These are phyloP conservation scores for Rosa persica DNA, from an alignment of 306 rosid species.

Conservation along the genomic window DNA sequence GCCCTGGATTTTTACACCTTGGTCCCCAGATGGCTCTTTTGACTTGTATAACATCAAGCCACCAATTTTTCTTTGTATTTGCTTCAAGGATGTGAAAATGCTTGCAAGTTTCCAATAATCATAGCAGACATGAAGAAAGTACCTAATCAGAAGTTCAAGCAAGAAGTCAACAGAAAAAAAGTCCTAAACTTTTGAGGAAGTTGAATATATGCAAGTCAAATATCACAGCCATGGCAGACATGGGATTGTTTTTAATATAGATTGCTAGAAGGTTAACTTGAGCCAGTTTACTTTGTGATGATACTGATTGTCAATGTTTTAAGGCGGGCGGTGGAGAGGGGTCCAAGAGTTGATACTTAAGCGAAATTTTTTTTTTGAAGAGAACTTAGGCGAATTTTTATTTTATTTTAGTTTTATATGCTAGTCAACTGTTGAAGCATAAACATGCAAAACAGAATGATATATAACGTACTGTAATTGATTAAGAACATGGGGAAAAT, in stretches of 20 bases:
- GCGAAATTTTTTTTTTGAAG: too few relatives aligned
- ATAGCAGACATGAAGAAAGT: background rate
- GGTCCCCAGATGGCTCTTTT: background rate
- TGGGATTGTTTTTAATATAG: background rate
- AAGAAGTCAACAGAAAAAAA: background rate
- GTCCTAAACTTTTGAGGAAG: background rate
- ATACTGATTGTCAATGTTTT: background rate
- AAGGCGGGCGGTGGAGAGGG: too few relatives aligned
- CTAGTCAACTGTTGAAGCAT: too few relatives aligned
- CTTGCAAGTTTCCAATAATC: background rate
- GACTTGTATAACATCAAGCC: conserved; percentile 1
- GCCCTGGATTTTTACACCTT: background rate
- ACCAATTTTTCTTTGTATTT: background rate
- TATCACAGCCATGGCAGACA: background rate
- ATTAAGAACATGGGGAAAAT: too few relatives aligned
- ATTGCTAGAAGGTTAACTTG: background rate
- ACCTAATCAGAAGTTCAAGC: background rate
- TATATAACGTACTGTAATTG: too few relatives aligned
- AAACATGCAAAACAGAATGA: too few relatives aligned
- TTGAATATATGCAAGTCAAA: conserved; percentile 10
- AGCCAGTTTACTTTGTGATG: background rate
- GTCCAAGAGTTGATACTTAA: too few relatives aligned
- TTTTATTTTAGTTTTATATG: too few relatives aligned
- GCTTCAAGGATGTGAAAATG: background rate
- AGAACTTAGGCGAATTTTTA: too few relatives aligned